These are phyloP conservation scores for Xenosphaeropsis pyriputrescens DNA, from an alignment of 2,329 filamentous ascomycete genomes.

Conservation along the genomic window DNA sequence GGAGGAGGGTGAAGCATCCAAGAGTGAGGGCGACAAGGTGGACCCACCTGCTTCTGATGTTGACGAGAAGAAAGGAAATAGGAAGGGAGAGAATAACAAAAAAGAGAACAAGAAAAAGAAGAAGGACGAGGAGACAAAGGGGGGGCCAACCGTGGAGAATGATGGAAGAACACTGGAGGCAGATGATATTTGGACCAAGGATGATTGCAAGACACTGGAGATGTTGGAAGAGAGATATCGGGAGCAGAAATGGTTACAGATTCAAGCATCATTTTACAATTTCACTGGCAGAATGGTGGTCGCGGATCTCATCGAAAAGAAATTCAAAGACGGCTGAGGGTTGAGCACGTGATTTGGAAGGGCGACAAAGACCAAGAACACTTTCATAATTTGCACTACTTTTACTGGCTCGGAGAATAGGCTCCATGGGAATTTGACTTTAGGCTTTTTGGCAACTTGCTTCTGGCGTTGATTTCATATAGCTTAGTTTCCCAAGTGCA, in stretches of 20 bases:
- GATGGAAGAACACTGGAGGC: slow-evolving; percentile 4
- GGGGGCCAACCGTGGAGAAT: not conserved
- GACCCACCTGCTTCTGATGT: not conserved
- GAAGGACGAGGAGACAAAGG: not conserved
- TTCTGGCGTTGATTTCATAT: no score
- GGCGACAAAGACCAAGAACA: no score
- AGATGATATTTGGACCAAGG: slow-evolving; percentile 11
- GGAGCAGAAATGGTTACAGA: slow-evolving; percentile 14
- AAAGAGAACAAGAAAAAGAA: not conserved
- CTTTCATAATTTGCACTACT: no score
- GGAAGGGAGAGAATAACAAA: not conserved
- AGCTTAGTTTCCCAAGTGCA: no score
- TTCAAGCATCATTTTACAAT: slow-evolving; percentile 18
- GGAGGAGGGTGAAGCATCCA: not conserved
- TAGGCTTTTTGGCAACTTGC: no score
- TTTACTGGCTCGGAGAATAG: no score
- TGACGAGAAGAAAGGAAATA: not conserved
- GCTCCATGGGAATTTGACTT: no score
- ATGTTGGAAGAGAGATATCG: slow-evolving; percentile 10
- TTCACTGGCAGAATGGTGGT: slow-evolving; percentile 16
- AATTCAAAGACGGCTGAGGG: slow-evolving; percentile 9
- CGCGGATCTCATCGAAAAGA: slow-evolving; percentile 14
- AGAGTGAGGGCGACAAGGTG: not conserved
- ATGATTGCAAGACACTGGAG: slow-evolving; percentile 15
- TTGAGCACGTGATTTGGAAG: no score